A percentile compares a stretch with the other conserved stretches of the same genome.
Evolutionary conservation across 2,329 filamentous ascomycete genomes (phyloP).

Genomic region (Colletotrichum spinosum): DNA sequence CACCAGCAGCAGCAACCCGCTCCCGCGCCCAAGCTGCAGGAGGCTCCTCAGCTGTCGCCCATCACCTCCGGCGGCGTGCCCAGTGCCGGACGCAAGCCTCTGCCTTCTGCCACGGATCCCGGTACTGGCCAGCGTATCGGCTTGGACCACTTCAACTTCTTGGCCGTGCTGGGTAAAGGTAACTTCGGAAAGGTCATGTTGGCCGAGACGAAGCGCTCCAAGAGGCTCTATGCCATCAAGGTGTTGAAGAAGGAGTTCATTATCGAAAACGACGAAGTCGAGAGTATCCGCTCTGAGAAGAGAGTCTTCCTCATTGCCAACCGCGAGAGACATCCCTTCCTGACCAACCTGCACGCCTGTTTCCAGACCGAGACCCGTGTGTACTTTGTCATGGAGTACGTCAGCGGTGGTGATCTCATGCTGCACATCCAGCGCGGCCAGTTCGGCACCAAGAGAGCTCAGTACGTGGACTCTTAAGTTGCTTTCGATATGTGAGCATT

Average conservation of each 20-base stretch:
- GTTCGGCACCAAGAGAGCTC: slow-evolving; percentile 94
- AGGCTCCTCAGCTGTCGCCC: slow-evolving; percentile 43
- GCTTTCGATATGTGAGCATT: neutral
- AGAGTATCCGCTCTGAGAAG: slow-evolving; percentile 98
- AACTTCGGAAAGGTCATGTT: slow-evolving; percentile 99
- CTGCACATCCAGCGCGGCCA: slow-evolving; percentile 97
- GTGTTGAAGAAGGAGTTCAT: slow-evolving; percentile 99
- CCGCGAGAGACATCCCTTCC: slow-evolving; percentile 95
- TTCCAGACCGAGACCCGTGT: slow-evolving; percentile 99
- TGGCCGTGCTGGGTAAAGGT: slow-evolving; percentile 97
- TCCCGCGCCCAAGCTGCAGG: slow-evolving; percentile 33
- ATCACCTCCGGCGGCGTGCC: slow-evolving; percentile 37
- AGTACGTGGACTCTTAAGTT: slow-evolving; percentile 68
- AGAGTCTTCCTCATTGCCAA: slow-evolving; percentile 97
- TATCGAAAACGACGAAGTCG: slow-evolving; percentile 98
- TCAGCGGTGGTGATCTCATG: slow-evolving; percentile 98
- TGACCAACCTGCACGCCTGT: slow-evolving; percentile 94
- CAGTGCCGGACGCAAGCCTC: slow-evolving; percentile 61
- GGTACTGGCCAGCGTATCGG: slow-evolving; percentile 89
- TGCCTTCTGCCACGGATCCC: slow-evolving; percentile 77
- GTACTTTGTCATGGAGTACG: slow-evolving; percentile 99
- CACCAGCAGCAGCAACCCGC: slow-evolving; percentile 16
- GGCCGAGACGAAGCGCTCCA: slow-evolving; percentile 92
- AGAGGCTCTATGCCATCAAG: slow-evolving; percentile 97
- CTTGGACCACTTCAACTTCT: slow-evolving; percentile 98